These are phyloP conservation scores for Cytospora mali DNA, from an alignment of 2,329 filamentous ascomycete species.

Conservation along the genomic window DNA sequence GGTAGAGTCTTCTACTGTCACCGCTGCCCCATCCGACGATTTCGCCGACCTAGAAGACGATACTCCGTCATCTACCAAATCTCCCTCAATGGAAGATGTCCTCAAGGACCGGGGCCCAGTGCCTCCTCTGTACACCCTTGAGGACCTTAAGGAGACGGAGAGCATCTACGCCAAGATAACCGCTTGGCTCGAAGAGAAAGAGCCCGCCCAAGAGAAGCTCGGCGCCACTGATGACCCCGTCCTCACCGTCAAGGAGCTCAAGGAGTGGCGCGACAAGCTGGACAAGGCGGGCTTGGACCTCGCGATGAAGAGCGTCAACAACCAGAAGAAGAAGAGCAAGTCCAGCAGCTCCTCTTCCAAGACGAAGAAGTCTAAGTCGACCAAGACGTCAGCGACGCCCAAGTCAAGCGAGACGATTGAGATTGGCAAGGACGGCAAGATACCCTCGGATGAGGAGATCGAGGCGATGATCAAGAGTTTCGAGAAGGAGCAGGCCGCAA, in stretches of 20 bases:
- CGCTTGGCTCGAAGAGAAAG: constrained; percentile 75
- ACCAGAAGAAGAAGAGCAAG: constrained; percentile 50
- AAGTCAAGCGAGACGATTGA: constrained; percentile 45
- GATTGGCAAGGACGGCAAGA: constrained; percentile 45
- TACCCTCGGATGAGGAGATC: constrained; percentile 48
- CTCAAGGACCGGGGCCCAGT: constrained; percentile 53
- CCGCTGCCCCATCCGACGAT: constrained; percentile 52
- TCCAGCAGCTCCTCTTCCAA: constrained; percentile 40
- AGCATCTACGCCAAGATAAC: constrained; percentile 63
- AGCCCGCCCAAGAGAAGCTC: constrained; percentile 71
- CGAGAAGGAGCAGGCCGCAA: constrained; percentile 36
- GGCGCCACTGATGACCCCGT: constrained; percentile 72
- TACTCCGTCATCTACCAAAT: constrained; percentile 44
- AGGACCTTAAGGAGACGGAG: constrained; percentile 70
- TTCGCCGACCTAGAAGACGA: constrained; percentile 83
- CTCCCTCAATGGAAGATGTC: constrained; percentile 48
- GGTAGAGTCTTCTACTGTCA: constrained; percentile 46
- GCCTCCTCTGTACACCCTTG: constrained; percentile 69
- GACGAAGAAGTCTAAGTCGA: constrained; percentile 49
- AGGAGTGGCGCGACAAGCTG: constrained; percentile 69
- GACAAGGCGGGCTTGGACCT: constrained; percentile 71
- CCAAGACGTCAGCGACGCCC: constrained; percentile 36
- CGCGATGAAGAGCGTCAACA: constrained; percentile 67
- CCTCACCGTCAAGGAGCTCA: constrained; percentile 71
- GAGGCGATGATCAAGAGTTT: constrained; percentile 56